phyloP scores from a whole-genome alignment of 2,329 filamentous ascomycete genomes.

The Elsinoe ampelina region DNA sequence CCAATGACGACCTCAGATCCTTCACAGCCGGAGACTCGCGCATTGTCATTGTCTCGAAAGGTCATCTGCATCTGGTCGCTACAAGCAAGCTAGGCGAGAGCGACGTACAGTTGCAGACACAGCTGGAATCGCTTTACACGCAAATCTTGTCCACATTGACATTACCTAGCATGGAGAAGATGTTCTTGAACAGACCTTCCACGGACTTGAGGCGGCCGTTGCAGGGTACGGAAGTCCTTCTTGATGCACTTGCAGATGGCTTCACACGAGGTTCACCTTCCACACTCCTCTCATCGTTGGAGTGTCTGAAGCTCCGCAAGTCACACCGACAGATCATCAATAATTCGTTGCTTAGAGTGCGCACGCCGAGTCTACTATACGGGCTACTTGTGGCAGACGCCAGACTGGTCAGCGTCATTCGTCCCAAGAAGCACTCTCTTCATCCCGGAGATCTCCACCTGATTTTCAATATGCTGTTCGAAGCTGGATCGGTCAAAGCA shows the following conservation, averaged over 20 bases:
- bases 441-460: conserved; percentile 93
- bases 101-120: conserved; percentile 73
- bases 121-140: conserved; percentile 94
- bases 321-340: conserved; percentile 79
- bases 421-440: conserved; percentile 87
- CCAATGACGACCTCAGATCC: conserved; percentile 64
- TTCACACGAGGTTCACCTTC: conserved; percentile 91
- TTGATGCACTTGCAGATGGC: conserved; percentile 86
- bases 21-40: conserved; percentile 81
- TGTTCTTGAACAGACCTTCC: conserved; percentile 86
- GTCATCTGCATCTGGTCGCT: conserved; percentile 83
- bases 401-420: conserved; percentile 84
- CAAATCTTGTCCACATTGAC: conserved; percentile 95
- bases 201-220: conserved; percentile 83
- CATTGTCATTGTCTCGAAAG: conserved; percentile 78
- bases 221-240: conserved; percentile 79
- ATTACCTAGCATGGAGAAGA: conserved; percentile 71
- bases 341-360: conserved; percentile 70
- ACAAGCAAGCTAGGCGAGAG: conserved; percentile 90
- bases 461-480: conserved; percentile 99
- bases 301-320: conserved; percentile 88
- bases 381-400: conserved; percentile 89
- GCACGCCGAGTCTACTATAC: conserved; percentile 73
- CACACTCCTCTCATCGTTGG: conserved; percentile 76
- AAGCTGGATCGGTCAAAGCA: conserved; percentile 82